Conservation (phyloP, 2,329 filamentous ascomycete genomes). For the Neobulgaria alba region DNA sequence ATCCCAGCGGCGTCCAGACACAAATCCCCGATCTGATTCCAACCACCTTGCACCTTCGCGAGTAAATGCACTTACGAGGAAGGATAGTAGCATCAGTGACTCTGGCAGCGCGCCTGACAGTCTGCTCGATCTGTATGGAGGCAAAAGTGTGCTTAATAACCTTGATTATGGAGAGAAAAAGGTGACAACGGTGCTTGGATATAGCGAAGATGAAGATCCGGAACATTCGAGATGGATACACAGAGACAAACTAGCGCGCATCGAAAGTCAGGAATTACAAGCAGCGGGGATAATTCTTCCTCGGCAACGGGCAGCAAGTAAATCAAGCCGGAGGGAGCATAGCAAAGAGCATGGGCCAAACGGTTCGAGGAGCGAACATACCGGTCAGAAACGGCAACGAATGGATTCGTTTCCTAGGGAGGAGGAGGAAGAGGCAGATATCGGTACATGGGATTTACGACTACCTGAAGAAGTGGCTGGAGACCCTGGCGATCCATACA, state of each 20-base stretch:
- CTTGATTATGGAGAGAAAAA: constrained; percentile 23
- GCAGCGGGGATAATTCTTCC: constrained; percentile 63
- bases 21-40: constrained; percentile 9
- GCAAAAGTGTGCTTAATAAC: constrained; percentile 19
- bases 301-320: constrained; percentile 44
- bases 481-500: constrained; percentile 42
- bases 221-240: constrained; percentile 78
- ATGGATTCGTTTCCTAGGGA: constrained; percentile 32
- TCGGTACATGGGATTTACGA: constrained; percentile 60
- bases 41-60: constrained; percentile 29
- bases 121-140: constrained; percentile 35
- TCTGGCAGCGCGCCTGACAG: constrained; percentile 37
- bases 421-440: constrained; percentile 32
- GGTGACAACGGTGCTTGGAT: constrained; percentile 11
- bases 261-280: constrained; percentile 73
- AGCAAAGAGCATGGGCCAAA: constrained; percentile 26
- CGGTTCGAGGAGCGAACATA: constrained; percentile 28
- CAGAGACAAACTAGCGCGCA: constrained; percentile 71
- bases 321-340: constrained; percentile 35
- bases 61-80: constrained; percentile 31
- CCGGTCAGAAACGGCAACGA: constrained; percentile 30
- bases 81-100: constrained; percentile 35
- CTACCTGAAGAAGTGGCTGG: constrained; percentile 59
- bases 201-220: constrained; percentile 32
- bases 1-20: constrained; percentile 16